Evolutionary conservation across 2,329 filamentous ascomycete species (phyloP), one percentile per base, ranked within the genome.

Genomic region (Fusarium cicatricum): DNA sequence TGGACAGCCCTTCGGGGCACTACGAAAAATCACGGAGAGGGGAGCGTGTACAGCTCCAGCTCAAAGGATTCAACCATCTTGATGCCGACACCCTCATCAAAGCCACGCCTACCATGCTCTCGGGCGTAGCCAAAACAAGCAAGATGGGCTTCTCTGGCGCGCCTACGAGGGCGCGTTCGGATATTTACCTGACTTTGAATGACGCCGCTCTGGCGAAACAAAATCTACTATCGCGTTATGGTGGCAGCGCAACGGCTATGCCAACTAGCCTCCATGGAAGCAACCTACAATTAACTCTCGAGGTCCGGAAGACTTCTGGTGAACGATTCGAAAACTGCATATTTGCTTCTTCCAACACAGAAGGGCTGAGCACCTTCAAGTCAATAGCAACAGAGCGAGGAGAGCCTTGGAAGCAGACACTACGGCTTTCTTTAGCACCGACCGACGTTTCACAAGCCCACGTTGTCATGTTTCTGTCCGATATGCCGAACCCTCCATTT

Each of bases 101-200:
- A 69, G 87, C 89, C 41, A 97, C 92, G 3, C 95, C 95, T 0
- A 98, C 94, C 0, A 78, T 96, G 12, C 85, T 99, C 12, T 89
- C 96, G 44, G 88, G 90, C 45, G 85, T 98, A 55, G 82, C 83
- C 52, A 90, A 90, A 72, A 96, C 93, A 1, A 89, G 83, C 67
- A 95, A 95, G 72, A 93, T 98, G 73, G 95, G 93, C 2, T 98
- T 99, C 72, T 91, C 94, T 4, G 93, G 93, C 11, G 93, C 93
- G 2, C 94, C 95, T 0, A 92, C 90, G 0, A 93, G 92, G 71
- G 83, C 90, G 14, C 84, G 96, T 67, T 97, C 92, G 11, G 96
- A 99, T 72, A 98, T 99, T 44, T 99, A 99, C 71, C 75, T 99
- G 38, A 97, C 92, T 0, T 75, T 99, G 41, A 86, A 87, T 53